Percentiles rank a stretch among this genome's conserved stretches.
phyloP scores from a whole-genome alignment of 495 filamentous ascomycete species.

The Annulohypoxylon moriforme region DNA sequence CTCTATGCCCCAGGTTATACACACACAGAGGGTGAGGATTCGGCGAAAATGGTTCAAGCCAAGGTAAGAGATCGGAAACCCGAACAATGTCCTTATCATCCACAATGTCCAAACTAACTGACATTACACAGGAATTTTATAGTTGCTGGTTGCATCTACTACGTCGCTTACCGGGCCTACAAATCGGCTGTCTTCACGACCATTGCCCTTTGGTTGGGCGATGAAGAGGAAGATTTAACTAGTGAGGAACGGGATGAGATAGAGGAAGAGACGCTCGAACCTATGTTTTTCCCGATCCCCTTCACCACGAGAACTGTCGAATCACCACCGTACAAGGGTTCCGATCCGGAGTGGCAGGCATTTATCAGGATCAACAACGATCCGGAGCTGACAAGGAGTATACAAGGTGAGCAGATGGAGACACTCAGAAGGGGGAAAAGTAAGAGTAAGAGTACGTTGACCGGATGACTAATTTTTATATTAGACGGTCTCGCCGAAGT shows the following conservation, averaged over 20 bases:
- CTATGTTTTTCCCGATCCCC: constrained; percentile 74
- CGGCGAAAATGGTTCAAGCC: constrained; percentile 44
- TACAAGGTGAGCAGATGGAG: constrained; percentile 61
- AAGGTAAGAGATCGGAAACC: constrained; percentile 17
- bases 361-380: constrained; percentile 71
- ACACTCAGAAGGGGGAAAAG: not conserved
- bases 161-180: constrained; percentile 52
- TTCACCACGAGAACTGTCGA: constrained; percentile 58
- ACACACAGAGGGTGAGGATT: constrained; percentile 51
- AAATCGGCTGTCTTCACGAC: constrained; percentile 50
- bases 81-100: not conserved
- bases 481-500: constrained; percentile 48
- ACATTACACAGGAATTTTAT: constrained; percentile 38
- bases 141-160: constrained; percentile 54
- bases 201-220: constrained; percentile 29
- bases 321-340: constrained; percentile 62
- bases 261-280: constrained; percentile 48
- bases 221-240: constrained; percentile 34
- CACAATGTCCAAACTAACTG: constrained; percentile 5
- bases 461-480: not conserved
- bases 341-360: constrained; percentile 77
- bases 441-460: not conserved
- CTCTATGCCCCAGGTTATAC: constrained; percentile 23
- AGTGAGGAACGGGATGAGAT: constrained; percentile 46
- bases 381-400: constrained; percentile 54